Evolutionary conservation across 495 filamentous ascomycete species (phyloP).

Genomic region (Cryomyces antarcticus): DNA sequence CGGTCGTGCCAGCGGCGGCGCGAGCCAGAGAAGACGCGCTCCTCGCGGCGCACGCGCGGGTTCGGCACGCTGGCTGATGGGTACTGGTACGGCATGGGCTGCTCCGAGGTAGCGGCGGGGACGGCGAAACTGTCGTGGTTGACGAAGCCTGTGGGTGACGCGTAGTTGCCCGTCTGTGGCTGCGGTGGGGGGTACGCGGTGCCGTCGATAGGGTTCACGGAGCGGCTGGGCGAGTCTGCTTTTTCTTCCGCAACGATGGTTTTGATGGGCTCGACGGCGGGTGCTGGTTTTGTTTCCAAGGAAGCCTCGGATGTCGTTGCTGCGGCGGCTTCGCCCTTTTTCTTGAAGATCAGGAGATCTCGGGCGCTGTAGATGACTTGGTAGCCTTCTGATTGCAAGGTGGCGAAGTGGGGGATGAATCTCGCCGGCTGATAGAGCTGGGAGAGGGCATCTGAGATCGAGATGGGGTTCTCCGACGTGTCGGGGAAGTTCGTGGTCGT

Average conservation of each 20-base stretch:
- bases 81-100: background rate
- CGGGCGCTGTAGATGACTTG: slow-evolving; percentile 50
- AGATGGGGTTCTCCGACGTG: slow-evolving; percentile 20
- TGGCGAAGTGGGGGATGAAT: slow-evolving; percentile 47
- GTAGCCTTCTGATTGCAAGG: slow-evolving; percentile 46
- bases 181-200: slow-evolving; percentile 1
- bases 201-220: slow-evolving; percentile 14
- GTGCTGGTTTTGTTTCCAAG: background rate
- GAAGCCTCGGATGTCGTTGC: background rate
- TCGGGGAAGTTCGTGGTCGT: slow-evolving; percentile 28
- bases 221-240: background rate
- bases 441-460: slow-evolving; percentile 41
- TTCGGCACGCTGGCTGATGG: background rate
- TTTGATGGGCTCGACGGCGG: background rate
- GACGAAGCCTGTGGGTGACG: slow-evolving; percentile 12
- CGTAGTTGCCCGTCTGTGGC: slow-evolving; percentile 7
- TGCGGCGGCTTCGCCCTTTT: slow-evolving; percentile 20
- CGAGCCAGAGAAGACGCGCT: slow-evolving; percentile 33
- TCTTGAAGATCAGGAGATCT: slow-evolving; percentile 55
- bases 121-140: slow-evolving; percentile 4
- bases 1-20: slow-evolving; percentile 11
- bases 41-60: slow-evolving; percentile 33
- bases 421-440: slow-evolving; percentile 49
- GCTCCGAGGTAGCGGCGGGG: background rate
- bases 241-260: background rate